phyloP scores from a whole-genome alignment of 1,139 yeast genomes.

The Suhomyces coccinellae region DNA sequence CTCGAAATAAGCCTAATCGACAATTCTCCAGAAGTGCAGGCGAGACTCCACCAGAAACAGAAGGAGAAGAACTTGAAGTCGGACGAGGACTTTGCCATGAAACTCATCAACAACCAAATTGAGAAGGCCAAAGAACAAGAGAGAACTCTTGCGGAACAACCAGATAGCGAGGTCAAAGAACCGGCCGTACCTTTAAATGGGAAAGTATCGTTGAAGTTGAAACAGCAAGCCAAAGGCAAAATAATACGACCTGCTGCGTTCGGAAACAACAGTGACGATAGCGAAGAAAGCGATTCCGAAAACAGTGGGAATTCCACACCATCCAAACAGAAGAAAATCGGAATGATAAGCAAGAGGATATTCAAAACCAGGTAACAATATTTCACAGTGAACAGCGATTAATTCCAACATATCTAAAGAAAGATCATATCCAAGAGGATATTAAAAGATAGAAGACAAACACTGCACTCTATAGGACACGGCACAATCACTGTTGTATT shows the following conservation, averaged over 20 bases:
- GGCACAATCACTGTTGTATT: no score
- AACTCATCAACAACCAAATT: slow-evolving; percentile 54
- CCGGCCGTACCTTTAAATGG: background rate
- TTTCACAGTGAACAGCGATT: no score
- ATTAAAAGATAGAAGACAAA: no score
- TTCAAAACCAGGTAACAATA: background rate
- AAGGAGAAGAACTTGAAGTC: slow-evolving; percentile 13
- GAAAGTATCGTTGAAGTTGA: slow-evolving; percentile 9
- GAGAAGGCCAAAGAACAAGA: slow-evolving; percentile 36
- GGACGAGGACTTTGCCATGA: slow-evolving; percentile 28
- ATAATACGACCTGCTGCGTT: slow-evolving; percentile 11
- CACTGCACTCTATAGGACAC: no score
- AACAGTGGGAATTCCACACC: background rate
- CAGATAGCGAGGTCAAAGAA: background rate
- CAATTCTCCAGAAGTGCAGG: slow-evolving; percentile 17
- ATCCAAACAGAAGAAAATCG: slow-evolving; percentile 1
- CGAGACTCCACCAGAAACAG: slow-evolving; percentile 21
- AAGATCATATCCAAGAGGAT: no score
- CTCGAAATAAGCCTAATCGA: slow-evolving; percentile 36
- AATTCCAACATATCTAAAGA: no score
- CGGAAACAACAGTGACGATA: slow-evolving; percentile 12
- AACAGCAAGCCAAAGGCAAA: slow-evolving; percentile 2
- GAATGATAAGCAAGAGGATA: slow-evolving; percentile 5
- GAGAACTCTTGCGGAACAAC: slow-evolving; percentile 5
- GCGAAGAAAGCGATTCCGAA: slow-evolving; percentile 7